Conservation (phyloP, 1,284 basidiomycete species). For the Irpex sp. region DNA sequence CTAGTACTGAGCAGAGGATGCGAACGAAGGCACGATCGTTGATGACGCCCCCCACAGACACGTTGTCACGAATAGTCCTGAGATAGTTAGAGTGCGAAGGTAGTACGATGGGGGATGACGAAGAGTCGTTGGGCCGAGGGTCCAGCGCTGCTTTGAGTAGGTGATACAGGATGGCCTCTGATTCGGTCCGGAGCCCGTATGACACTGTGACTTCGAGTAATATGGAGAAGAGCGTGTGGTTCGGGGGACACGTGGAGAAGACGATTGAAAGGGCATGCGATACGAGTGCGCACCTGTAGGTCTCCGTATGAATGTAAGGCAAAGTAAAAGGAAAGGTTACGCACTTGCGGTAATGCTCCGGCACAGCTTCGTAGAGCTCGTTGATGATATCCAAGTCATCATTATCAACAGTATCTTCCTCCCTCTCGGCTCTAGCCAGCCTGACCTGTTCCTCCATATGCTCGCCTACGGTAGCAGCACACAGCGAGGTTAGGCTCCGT, state of each 20-base stretch:
- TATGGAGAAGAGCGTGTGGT: constrained; percentile 42
- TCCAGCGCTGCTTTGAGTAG: constrained; percentile 33
- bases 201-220: constrained; percentile 46
- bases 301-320: background rate
- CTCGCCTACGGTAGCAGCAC: constrained; percentile 44
- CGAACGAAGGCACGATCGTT: constrained; percentile 21
- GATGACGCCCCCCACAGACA: constrained; percentile 19
- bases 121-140: constrained; percentile 4
- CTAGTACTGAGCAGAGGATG: constrained; percentile 18
- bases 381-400: constrained; percentile 32
- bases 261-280: constrained; percentile 50
- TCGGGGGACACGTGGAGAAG: constrained; percentile 38
- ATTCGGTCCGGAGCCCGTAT: constrained; percentile 38
- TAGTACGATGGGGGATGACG: constrained; percentile 21
- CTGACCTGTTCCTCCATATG: constrained; percentile 35
- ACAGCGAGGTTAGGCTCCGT: constrained; percentile 42
- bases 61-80: constrained; percentile 31
- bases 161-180: constrained; percentile 35
- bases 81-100: constrained; percentile 40
- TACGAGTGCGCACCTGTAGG: constrained; percentile 39
- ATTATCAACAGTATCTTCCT: constrained; percentile 24
- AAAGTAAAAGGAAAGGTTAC: constrained; percentile 7
- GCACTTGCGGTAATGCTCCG: constrained; percentile 45
- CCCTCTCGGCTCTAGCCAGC: constrained; percentile 23
- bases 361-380: constrained; percentile 47